Base-by-base conservation (phyloP, 495 filamentous ascomycete species). In the Podospora conica region DNA sequence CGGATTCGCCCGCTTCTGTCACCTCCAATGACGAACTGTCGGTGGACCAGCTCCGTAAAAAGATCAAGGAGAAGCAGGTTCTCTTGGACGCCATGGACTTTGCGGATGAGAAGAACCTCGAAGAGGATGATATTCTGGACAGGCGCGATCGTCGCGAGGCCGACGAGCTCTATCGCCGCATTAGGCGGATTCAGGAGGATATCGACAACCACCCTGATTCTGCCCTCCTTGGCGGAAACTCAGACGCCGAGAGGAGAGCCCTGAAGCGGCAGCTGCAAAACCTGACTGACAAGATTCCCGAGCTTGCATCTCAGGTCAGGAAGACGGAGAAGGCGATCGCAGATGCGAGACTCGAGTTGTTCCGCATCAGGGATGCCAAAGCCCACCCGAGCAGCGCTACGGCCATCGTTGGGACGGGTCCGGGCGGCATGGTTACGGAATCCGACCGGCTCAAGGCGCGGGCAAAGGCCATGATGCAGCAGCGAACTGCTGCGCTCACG, bases 51-150 rank as follows among this genome's bases (percentile, higher is more conserved):
- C 75, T 99, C 60, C 87, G 84, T 28, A 99, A 98, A 83, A 92
- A 91, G 76, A 92, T 99, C 66, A 91, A 88, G 56, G 96, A 99
- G 80, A 93, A 95, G 74, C 92, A 96, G 76, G 86, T 99, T 18
- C 82, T 99, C 70, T 83, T 99, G n/a, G 94, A 98, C 75, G 95
- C 96, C 2, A 93, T 96, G 75, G 96, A 99, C 73, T 97, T 97
- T 76, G 90, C 92, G 70, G 96, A 98, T 69, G 93, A 97, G 77
- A 91, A 91, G 73, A 83, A 86, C 57, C 87, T 85, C 2, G 96
- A 98, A 70, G 90, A 97, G 74, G 95, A 98, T 68, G 95, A 97
- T 66, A 88, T 88, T 21, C 84, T 97, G 25, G 96, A 98, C 72
- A 88, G 95, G 56, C 86, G 89, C 64, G 96, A 99, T 76, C 86